phyloP scores from a whole-genome alignment of 352 stramenopile genomes.

The Phytophthora syringae region DNA sequence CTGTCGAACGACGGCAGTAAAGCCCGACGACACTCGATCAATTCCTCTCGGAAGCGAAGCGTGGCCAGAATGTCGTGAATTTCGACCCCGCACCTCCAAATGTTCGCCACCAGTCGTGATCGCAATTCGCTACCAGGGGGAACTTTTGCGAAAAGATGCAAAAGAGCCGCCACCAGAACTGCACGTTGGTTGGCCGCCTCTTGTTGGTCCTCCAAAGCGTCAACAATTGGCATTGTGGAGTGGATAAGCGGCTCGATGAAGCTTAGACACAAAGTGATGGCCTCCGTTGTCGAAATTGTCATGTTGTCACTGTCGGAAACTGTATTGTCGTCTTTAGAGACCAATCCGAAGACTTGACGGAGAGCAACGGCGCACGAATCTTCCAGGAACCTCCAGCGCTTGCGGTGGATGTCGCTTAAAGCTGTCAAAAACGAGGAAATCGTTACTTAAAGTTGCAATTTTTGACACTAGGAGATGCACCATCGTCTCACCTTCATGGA shows the following conservation, averaged over 20 bases:
- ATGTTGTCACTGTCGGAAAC: neutral
- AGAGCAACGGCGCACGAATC: conserved; percentile 63
- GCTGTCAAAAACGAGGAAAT: conserved; percentile 33
- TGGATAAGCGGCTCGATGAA: conserved; percentile 45
- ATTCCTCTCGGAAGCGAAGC: conserved; percentile 63
- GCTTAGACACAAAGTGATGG: conserved; percentile 28
- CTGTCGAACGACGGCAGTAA: conserved; percentile 52
- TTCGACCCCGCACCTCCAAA: conserved; percentile 44
- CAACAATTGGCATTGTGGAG: conserved; percentile 16
- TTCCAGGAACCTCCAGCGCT: conserved; percentile 75
- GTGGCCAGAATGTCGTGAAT: conserved; percentile 52
- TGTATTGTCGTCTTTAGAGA: conserved; percentile 15
- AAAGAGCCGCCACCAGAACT: conserved; percentile 45
- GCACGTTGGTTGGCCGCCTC: conserved; percentile 28
- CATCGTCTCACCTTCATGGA: conserved; percentile 38
- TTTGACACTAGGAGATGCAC: conserved; percentile 2
- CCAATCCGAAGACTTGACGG: conserved; percentile 28
- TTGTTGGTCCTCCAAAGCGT: conserved; percentile 22
- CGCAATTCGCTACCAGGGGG: conserved; percentile 7
- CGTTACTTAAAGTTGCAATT: neutral
- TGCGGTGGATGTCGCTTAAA: conserved; percentile 58
- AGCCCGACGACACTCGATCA: conserved; percentile 39
- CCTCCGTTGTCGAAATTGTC: conserved; percentile 17
- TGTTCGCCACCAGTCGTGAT: conserved; percentile 29
- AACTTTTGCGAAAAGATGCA: conserved; percentile 43